phyloP scores from a whole-genome alignment of 2,329 filamentous ascomycete species.

The Ceratocystis eucalypticola region DNA sequence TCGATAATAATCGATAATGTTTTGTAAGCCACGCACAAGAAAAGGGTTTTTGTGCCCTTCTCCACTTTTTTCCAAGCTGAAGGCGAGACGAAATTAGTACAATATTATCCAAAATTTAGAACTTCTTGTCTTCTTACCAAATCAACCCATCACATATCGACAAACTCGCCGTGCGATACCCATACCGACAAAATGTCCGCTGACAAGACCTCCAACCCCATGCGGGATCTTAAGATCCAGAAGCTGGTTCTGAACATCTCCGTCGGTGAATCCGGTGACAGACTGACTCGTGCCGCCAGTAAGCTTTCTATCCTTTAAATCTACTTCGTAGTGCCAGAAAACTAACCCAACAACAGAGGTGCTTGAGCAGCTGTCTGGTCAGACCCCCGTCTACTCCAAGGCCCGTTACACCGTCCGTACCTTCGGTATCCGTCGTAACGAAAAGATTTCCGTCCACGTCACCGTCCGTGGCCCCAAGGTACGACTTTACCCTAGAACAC shows the following conservation, averaged over 20 bases:
- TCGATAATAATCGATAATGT: slow-evolving; percentile 7
- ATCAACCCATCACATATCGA: slow-evolving; percentile 25
- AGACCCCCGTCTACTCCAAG: slow-evolving; percentile 99
- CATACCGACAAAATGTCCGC: slow-evolving; percentile 33
- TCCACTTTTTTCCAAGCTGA: slow-evolving; percentile 15
- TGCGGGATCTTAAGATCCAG: slow-evolving; percentile 99
- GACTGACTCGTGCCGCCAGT: slow-evolving; percentile 93
- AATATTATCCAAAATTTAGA: background rate
- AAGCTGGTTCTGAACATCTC: slow-evolving; percentile 99
- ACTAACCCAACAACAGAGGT: slow-evolving; percentile 43
- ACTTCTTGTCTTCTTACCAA: slow-evolving; percentile 19
- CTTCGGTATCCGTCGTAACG: slow-evolving; percentile 99
- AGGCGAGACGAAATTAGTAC: slow-evolving; percentile 11
- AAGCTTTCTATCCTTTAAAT: slow-evolving; percentile 3
- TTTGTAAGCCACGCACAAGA: slow-evolving; percentile 13
- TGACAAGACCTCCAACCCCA: slow-evolving; percentile 92
- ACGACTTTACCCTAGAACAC: slow-evolving; percentile 19
- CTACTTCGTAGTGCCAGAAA: background rate
- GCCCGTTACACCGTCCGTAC: slow-evolving; percentile 99
- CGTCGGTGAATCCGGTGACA: slow-evolving; percentile 99
- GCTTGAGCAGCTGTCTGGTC: slow-evolving; percentile 97
- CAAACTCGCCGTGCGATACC: slow-evolving; percentile 18
- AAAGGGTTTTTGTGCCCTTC: slow-evolving; percentile 19
- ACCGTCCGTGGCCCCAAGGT: slow-evolving; percentile 90
- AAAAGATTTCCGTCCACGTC: slow-evolving; percentile 99